Conservation (phyloP, 139 green algal species). For the Picochlorum sp. region DNA sequence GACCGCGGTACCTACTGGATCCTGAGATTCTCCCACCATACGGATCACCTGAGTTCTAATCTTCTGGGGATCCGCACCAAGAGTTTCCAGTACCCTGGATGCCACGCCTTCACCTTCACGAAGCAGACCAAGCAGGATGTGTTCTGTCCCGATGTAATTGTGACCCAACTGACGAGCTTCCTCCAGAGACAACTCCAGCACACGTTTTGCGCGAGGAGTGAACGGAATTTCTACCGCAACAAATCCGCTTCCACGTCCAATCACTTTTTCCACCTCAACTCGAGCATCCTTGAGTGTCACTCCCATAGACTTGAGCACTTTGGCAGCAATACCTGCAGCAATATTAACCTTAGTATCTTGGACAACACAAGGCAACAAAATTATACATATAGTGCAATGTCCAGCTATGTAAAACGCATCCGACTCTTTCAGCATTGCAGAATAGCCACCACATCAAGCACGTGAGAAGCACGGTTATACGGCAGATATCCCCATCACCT, state of each 20-base stretch:
- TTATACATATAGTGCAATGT: not conserved
- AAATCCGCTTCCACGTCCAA: slow-evolving; percentile 92
- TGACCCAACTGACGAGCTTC: slow-evolving; percentile 96
- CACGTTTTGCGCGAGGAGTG: slow-evolving; percentile 95
- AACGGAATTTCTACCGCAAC: slow-evolving; percentile 99
- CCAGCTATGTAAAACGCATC: not conserved
- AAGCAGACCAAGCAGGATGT: slow-evolving; percentile 96
- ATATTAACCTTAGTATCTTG: no score
- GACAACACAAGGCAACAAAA: not conserved
- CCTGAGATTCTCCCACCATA: slow-evolving; percentile 97
- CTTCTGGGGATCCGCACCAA: slow-evolving; percentile 90
- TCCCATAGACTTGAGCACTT: slow-evolving; percentile 98
- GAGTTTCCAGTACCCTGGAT: slow-evolving; percentile 90
- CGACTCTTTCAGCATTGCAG: not conserved
- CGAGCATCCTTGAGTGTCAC: slow-evolving; percentile 97
- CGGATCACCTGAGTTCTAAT: slow-evolving; percentile 96
- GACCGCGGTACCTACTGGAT: slow-evolving; percentile 81
- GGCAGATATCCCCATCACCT: not conserved
- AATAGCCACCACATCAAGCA: not conserved
- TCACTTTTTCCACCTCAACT: slow-evolving; percentile 98
- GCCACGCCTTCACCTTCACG: slow-evolving; percentile 96
- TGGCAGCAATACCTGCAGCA: slow-evolving; percentile 88
- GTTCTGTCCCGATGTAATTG: slow-evolving; percentile 99
- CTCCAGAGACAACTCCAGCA: slow-evolving; percentile 96
- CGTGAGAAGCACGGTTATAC: not conserved